phyloP scores from a whole-genome alignment of 352 stramenopile genomes.

The Blastocystis hominis region DNA sequence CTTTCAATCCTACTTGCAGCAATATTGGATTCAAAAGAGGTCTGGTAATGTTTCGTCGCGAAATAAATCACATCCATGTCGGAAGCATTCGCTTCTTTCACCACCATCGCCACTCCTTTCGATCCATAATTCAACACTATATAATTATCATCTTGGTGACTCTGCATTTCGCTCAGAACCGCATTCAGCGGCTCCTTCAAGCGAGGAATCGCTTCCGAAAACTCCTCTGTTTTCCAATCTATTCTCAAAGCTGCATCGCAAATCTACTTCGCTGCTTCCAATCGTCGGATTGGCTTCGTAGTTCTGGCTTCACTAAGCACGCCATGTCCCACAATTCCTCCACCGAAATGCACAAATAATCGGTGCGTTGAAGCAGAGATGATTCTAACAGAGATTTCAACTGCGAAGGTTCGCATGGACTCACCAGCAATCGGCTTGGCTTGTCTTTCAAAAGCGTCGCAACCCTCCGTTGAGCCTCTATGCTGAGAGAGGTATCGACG shows the following conservation, averaged over 20 bases:
- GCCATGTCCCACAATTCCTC: slow-evolving; percentile 24
- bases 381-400: not conserved
- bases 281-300: not conserved
- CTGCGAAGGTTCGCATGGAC: not conserved
- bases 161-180: not conserved
- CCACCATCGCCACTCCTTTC: not conserved
- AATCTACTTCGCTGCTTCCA: not conserved
- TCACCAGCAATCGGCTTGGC: not conserved
- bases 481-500: not conserved
- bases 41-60: not conserved
- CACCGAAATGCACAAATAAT: not conserved
- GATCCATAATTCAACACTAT: not conserved
- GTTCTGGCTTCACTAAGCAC: not conserved
- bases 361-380: not conserved
- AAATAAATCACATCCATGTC: slow-evolving; percentile 49
- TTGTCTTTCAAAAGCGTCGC: not conserved
- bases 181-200: slow-evolving; percentile 25
- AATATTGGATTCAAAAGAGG: slow-evolving; percentile 41
- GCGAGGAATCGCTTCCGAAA: slow-evolving; percentile 19
- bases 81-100: not conserved
- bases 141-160: not conserved
- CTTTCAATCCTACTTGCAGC: not conserved
- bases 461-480: not conserved
- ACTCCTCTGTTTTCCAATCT: not conserved
- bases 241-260: not conserved